Conservation (phyloP, 345 rosid genomes). For the Combretum micranthum region DNA sequence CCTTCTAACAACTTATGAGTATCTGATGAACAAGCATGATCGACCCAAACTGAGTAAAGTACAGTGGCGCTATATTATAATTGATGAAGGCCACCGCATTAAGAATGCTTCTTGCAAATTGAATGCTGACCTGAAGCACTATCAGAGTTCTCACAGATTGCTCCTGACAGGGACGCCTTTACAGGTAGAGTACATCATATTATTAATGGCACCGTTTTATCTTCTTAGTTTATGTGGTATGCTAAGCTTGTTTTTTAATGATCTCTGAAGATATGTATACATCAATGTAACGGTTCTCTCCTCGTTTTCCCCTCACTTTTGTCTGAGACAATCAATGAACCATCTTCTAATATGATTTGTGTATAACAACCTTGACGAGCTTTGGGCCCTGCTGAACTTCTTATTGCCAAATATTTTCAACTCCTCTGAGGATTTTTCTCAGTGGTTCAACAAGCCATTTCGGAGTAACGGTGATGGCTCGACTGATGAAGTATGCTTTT, state of each 20-base stretch:
- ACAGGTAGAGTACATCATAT: slow-evolving; percentile 40
- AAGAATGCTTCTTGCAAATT: slow-evolving; percentile 97
- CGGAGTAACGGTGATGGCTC: slow-evolving; percentile 82
- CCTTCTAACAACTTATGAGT: slow-evolving; percentile 87
- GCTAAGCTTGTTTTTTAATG: not conserved
- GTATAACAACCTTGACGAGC: slow-evolving; percentile 90
- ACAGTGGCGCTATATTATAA: slow-evolving; percentile 88
- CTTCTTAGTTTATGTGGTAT: too few species aligned
- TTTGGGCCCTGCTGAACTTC: slow-evolving; percentile 94
- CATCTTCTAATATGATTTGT: slow-evolving; percentile 13
- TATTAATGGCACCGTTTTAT: too few species aligned
- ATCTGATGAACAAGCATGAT: slow-evolving; percentile 95
- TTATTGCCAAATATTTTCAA: slow-evolving; percentile 87
- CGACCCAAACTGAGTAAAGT: slow-evolving; percentile 83
- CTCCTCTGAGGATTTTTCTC: slow-evolving; percentile 92
- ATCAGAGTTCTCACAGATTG: slow-evolving; percentile 76
- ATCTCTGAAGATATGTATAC: too few species aligned
- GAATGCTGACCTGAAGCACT: slow-evolving; percentile 90
- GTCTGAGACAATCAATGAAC: slow-evolving; percentile 10
- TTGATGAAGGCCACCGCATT: slow-evolving; percentile 96
- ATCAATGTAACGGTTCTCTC: not conserved
- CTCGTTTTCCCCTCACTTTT: slow-evolving; percentile 2
- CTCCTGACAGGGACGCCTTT: slow-evolving; percentile 87
- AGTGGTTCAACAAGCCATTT: slow-evolving; percentile 96
- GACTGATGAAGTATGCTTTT: slow-evolving; percentile 62